Evolutionary conservation across 495 filamentous ascomycete species (phyloP).

Genomic region (Talaromyces thailandensis): DNA sequence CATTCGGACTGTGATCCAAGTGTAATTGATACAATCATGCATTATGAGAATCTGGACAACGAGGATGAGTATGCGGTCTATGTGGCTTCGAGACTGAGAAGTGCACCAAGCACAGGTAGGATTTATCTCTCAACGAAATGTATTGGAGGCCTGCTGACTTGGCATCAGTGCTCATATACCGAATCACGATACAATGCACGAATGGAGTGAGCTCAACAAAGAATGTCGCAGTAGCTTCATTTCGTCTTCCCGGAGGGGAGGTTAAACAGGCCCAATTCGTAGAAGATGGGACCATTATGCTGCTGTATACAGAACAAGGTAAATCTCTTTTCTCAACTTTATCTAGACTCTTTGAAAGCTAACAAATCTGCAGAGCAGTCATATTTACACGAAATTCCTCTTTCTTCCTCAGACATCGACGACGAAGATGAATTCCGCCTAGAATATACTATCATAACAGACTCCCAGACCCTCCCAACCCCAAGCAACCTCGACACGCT

Average conservation of each 20-base stretch:
- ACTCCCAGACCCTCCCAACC: neutral
- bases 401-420: conserved; percentile 11
- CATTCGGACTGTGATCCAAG: conserved; percentile 29
- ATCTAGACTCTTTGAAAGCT: neutral
- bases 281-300: conserved; percentile 41
- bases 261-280: conserved; percentile 48
- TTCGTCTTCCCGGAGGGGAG: conserved; percentile 32
- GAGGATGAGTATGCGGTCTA: conserved; percentile 26
- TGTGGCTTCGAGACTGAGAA: conserved; percentile 23
- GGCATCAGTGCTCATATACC: conserved; percentile 39
- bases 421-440: conserved; percentile 7
- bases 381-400: conserved; percentile 25
- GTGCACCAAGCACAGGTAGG: conserved; percentile 26
- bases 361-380: conserved; percentile 14
- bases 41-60: conserved; percentile 22
- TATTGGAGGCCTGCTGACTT: neutral
- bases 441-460: conserved; percentile 6
- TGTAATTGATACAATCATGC: conserved; percentile 27
- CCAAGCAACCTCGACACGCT: conserved; percentile 12
- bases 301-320: conserved; percentile 40
- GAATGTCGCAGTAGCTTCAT: conserved; percentile 26
- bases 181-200: conserved; percentile 34
- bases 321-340: conserved; percentile 9
- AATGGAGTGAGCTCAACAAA: conserved; percentile 49
- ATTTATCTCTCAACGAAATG: neutral